Evolutionary conservation across 2,329 filamentous ascomycete species (phyloP), one percentile per base, ranked within the genome.

Genomic region (Paraconiothyrium brasiliense): DNA sequence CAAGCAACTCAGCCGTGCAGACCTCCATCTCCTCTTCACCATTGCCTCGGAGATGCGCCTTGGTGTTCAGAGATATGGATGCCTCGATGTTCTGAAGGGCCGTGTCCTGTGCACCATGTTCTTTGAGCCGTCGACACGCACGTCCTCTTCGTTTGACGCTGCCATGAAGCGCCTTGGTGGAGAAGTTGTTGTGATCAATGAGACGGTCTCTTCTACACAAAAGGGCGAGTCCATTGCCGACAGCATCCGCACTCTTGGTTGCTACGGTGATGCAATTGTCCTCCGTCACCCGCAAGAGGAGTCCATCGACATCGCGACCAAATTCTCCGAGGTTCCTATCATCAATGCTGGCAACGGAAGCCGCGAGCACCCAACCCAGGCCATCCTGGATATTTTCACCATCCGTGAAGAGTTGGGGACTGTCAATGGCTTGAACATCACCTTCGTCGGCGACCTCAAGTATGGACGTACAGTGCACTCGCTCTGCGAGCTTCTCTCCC

Each of bases 141-240:
- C 95, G 5, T 97, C 94, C 13, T 89, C 92, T 41, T 99, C 95
- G 3, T 99, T 99, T 72, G 95, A 99, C 76, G 92, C 94, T 59
- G 95, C 95, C 46, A 99, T 99, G 95, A 96, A 99, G 84, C 91
- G 96, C 56, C 90, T 99, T 5, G 95, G 95, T 69, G 95, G 95
- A 51, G 88, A 93, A 52, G 94, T 91, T 3, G 86, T 99, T 57
- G 85, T 90, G 56, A 90, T 98, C 74, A 85, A 93, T 44, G 96
- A 94, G 2, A 87, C 89, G 6, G 88, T 92, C 70, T 97, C 94
- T 2, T 97, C 92, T 14, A 94, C 94, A 4, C 87, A 94, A 80
- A 99, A 99, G 86, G 95, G 95, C 46, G 95, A 99, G 83, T 90
- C 90, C 4, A 87, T 99, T 20, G 92, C 95, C 75, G 95, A 99